phyloP scores from a whole-genome alignment of 2,329 filamentous ascomycete genomes.

The Sporothrix dimorphospora region DNA sequence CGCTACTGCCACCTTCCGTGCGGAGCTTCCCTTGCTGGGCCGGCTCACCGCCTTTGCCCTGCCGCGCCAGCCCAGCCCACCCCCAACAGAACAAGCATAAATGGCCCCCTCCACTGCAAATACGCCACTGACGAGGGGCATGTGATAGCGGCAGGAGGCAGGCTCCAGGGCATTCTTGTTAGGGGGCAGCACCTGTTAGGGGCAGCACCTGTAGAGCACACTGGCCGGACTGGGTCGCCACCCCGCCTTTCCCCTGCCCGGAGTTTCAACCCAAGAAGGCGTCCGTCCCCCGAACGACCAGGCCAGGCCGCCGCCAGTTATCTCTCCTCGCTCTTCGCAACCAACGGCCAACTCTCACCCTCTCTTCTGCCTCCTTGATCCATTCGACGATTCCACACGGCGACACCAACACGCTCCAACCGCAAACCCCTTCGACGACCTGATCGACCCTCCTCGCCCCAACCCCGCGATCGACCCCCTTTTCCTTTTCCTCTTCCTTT shows the following conservation, averaged over 20 bases:
- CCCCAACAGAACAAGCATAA: conserved; percentile 25
- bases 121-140: conserved; percentile 5
- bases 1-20: not conserved
- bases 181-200: not conserved
- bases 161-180: not conserved
- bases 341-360: not conserved
- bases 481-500: too few species aligned
- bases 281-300: conserved; percentile 6
- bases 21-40: conserved; percentile 1
- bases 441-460: not conserved
- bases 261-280: conserved; percentile 16
- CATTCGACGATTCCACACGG: not conserved
- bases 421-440: too few species aligned
- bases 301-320: not conserved
- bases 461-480: not conserved
- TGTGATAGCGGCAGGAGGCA: conserved; percentile 7
- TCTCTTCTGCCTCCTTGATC: not conserved
- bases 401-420: not conserved
- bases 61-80: not conserved
- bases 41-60: conserved; percentile 14
- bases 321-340: not conserved
- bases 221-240: not conserved
- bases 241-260: conserved; percentile 26
- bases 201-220: not conserved
- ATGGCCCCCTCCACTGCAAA: not conserved